Conservation (phyloP, 441 rosid species). For the Adansonia gregorii region DNA sequence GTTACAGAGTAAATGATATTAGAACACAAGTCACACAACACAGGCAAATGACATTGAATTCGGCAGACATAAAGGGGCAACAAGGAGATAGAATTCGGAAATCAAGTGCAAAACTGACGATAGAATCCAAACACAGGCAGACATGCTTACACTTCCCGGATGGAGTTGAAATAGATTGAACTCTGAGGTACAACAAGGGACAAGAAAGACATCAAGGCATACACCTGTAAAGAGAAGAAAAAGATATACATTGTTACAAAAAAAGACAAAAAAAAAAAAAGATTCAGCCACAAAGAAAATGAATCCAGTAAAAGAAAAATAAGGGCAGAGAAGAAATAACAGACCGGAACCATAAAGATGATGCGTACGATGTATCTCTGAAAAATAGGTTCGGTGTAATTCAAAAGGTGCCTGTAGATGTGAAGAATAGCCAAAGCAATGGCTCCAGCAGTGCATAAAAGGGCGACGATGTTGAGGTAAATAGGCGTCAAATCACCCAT, state of each 20-base stretch:
- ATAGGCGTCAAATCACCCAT: conserved; percentile 69
- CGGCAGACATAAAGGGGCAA: too few species aligned
- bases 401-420: conserved; percentile 85
- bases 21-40: not conserved
- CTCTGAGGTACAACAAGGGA: conserved; percentile 70
- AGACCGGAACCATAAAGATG: conserved; percentile 91
- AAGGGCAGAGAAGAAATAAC: conserved; percentile 33
- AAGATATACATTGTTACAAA: conserved; percentile 11
- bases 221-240: conserved; percentile 54
- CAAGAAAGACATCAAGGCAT: conserved; percentile 87
- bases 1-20: conserved; percentile 10
- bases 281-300: not conserved
- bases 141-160: conserved; percentile 83
- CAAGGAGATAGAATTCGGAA: not conserved
- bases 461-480: conserved; percentile 61
- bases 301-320: not conserved
- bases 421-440: conserved; percentile 71
- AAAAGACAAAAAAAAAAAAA: not conserved
- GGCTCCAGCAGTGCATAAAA: conserved; percentile 75
- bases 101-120: conserved; percentile 8
- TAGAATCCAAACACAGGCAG: conserved; percentile 15
- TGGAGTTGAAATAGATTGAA: conserved; percentile 89
- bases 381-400: conserved; percentile 93
- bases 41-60: too few species aligned
- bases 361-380: conserved; percentile 93